phyloP scores from a whole-genome alignment of 805 yeast species.

The Scheffersomyces lignosus region DNA sequence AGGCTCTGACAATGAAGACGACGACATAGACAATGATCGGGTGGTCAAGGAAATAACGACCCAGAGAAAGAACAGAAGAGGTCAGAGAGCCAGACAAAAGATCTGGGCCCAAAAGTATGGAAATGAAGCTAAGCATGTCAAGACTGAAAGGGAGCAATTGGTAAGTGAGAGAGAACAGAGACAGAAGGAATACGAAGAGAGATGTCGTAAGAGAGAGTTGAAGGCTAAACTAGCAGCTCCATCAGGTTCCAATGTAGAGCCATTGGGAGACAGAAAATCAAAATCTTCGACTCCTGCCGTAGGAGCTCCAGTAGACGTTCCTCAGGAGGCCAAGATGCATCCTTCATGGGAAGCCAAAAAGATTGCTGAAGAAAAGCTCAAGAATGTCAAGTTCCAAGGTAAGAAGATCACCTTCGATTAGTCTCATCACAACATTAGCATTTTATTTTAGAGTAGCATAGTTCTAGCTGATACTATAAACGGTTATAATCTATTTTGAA shows the following conservation, averaged over 20 bases:
- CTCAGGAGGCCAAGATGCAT: conserved; percentile 47
- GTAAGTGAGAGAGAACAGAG: conserved; percentile 57
- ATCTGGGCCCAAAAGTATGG: conserved; percentile 96
- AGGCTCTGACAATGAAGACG: conserved; percentile 66
- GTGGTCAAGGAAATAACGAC: conserved; percentile 53
- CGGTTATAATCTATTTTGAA: conserved; percentile 27
- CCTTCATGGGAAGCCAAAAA: conserved; percentile 98
- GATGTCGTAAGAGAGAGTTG: conserved; percentile 65
- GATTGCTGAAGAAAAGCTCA: conserved; percentile 63
- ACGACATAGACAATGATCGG: conserved; percentile 43
- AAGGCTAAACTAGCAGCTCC: conserved; percentile 43
- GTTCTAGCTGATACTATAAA: conserved; percentile 11
- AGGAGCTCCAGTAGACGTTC: not conserved
- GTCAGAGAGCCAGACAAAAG: conserved; percentile 95
- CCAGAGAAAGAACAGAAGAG: conserved; percentile 84
- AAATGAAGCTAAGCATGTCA: conserved; percentile 75
- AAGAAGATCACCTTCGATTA: conserved; percentile 78
- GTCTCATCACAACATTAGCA: not conserved
- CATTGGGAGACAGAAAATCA: conserved; percentile 35
- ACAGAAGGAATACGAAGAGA: conserved; percentile 68
- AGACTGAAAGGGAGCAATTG: conserved; percentile 57
- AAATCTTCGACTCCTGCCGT: conserved; percentile 15
- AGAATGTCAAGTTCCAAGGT: conserved; percentile 73
- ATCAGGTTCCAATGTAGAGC: conserved; percentile 40
- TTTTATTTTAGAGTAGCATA: conserved; percentile 1